A percentile compares a stretch with the other conserved stretches of the same genome.
Conservation (phyloP, 306 rosid species). For the Dryas octopetala region DNA sequence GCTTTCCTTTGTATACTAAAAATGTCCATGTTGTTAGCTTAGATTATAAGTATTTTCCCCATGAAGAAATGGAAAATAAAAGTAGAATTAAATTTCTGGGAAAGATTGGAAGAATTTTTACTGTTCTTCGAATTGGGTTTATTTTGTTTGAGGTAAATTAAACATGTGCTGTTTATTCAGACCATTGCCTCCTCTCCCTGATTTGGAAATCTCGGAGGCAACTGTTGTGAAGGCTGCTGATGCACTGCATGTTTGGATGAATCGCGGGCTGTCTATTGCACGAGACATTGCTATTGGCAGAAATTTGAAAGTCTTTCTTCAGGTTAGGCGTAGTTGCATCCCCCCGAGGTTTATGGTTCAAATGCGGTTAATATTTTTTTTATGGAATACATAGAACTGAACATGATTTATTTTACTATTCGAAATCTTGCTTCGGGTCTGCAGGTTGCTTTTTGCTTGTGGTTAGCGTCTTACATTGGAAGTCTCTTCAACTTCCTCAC, state of each 20-base stretch:
- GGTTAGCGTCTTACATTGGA: constrained; percentile 63
- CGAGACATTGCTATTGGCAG: constrained; percentile 75
- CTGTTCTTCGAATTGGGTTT: constrained; percentile 14
- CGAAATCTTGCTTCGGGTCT: constrained; percentile 13
- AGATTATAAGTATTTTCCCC: not conserved
- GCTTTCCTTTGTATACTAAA: too few species aligned
- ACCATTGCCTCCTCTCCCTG: constrained; percentile 96
- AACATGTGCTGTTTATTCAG: constrained; percentile 39
- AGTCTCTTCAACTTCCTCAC: constrained; percentile 74
- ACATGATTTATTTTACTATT: not conserved
- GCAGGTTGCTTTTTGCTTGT: constrained; percentile 70
- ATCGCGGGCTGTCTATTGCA: constrained; percentile 59
- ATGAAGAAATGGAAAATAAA: too few species aligned
- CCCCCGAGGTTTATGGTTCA: not conserved
- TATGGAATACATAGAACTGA: not conserved
- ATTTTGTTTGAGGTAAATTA: constrained; percentile 13
- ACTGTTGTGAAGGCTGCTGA: constrained; percentile 56
- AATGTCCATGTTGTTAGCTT: not conserved
- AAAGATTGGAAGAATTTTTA: not conserved
- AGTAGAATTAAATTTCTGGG: not conserved
- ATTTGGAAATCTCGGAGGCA: constrained; percentile 84
- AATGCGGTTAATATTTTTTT: not conserved
- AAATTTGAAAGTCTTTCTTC: constrained; percentile 63
- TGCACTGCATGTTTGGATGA: constrained; percentile 61
- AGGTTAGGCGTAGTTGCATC: constrained; percentile 39